Conservation (phyloP, 305 asterid genomes). For the Fraxinus baroniana region DNA sequence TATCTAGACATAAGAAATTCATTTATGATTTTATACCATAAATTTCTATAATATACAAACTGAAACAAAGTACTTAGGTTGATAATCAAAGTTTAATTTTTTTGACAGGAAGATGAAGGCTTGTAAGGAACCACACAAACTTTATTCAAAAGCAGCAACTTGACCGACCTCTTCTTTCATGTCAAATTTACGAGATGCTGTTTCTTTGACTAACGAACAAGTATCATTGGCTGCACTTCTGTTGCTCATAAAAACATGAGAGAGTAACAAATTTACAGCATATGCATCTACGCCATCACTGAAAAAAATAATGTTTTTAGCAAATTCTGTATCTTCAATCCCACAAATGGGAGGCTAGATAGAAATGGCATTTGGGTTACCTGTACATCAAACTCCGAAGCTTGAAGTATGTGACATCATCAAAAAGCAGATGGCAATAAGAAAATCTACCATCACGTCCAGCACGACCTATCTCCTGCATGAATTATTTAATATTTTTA, state of each 20-base stretch:
- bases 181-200: conserved; percentile 90
- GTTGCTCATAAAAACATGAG: conserved; percentile 57
- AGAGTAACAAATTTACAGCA: conserved; percentile 73
- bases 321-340: conserved; percentile 23
- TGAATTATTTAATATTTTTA: conserved; percentile 19
- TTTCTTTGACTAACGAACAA: conserved; percentile 66
- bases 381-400: conserved; percentile 89
- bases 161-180: conserved; percentile 93
- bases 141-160: conserved; percentile 25
- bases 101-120: conserved; percentile 13
- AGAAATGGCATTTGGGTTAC: conserved; percentile 39
- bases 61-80: background rate
- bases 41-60: background rate
- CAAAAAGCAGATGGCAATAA: conserved; percentile 87
- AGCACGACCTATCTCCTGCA: conserved; percentile 98
- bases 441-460: conserved; percentile 96
- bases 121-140: conserved; percentile 10
- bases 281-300: conserved; percentile 96
- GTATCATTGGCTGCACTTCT: conserved; percentile 44
- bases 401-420: conserved; percentile 73
- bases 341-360: conserved; percentile 17
- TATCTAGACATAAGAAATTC: background rate
- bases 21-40: background rate
- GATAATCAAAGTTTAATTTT: background rate
- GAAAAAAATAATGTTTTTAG: conserved; percentile 32